phyloP scores from a whole-genome alignment of 305 asterid genomes.

The Fraxinus floribunda region DNA sequence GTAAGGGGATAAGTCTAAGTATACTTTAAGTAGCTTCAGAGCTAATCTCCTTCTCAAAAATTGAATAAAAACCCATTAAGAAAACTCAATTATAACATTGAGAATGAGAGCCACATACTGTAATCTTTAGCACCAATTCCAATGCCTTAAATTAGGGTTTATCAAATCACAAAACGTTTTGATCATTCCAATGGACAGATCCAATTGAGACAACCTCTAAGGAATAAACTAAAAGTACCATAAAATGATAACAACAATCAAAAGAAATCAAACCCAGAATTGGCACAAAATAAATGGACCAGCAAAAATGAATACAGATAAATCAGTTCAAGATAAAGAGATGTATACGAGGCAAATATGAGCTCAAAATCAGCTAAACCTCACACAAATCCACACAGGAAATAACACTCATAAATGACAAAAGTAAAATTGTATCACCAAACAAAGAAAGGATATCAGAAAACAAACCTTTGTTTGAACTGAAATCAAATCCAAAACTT shows the following conservation, averaged over 20 bases:
- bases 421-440: conserved; percentile 5
- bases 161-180: background rate
- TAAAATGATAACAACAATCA: conserved; percentile 15
- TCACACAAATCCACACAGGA: conserved; percentile 1
- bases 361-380: conserved; percentile 41
- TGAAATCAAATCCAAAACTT: conserved; percentile 37
- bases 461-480: conserved; percentile 30
- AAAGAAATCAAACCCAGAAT: conserved; percentile 24
- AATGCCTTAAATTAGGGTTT: conserved; percentile 47
- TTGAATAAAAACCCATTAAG: conserved; percentile 18
- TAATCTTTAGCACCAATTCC: conserved; percentile 17
- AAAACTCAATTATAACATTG: conserved; percentile 5
- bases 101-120: background rate
- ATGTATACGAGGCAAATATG: conserved; percentile 11
- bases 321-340: conserved; percentile 36
- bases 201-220: conserved; percentile 18
- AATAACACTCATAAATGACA: background rate
- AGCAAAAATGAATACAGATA: conserved; percentile 24
- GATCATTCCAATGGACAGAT: conserved; percentile 24
- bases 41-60: conserved; percentile 34
- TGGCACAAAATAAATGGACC: conserved; percentile 27
- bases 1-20: background rate
- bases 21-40: conserved; percentile 45
- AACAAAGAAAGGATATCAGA: background rate
- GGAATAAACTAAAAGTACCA: conserved; percentile 25